Evolutionary conservation across 176 grass and related monocot species (phyloP).

Genomic region (Urochloa ruziziensis): DNA sequence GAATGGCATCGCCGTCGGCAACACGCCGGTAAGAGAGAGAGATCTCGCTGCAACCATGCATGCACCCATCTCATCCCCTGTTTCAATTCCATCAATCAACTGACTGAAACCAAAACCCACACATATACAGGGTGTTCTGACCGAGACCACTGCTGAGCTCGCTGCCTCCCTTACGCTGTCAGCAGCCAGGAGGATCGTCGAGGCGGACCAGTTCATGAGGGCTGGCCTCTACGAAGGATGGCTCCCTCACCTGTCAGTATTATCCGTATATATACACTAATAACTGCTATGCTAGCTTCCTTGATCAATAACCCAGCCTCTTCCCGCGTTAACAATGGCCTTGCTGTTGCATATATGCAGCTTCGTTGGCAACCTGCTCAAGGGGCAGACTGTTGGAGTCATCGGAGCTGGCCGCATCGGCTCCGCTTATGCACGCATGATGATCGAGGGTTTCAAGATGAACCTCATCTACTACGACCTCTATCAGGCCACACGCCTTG

Average conservation of each 20-base stretch:
- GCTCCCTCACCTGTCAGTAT: constrained; percentile 73
- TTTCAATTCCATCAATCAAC: too few relatives aligned
- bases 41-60: too few relatives aligned
- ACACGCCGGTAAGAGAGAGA: constrained; percentile 56
- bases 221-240: constrained; percentile 90
- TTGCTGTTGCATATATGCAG: too few relatives aligned
- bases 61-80: too few relatives aligned
- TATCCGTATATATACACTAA: neutral
- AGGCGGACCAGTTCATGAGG: constrained; percentile 87
- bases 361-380: constrained; percentile 95
- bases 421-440: constrained; percentile 93
- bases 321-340: too few relatives aligned
- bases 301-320: too few relatives aligned
- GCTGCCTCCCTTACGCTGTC: constrained; percentile 68
- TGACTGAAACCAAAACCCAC: too few relatives aligned
- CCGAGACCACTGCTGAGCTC: constrained; percentile 92
- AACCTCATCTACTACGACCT: constrained; percentile 96
- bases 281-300: too few relatives aligned
- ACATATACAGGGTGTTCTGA: constrained; percentile 73
- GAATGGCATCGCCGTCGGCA: constrained; percentile 76
- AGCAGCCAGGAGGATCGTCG: constrained; percentile 73
- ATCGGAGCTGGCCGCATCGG: constrained; percentile 94
- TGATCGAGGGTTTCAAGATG: constrained; percentile 99
- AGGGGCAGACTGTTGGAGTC: constrained; percentile 88
- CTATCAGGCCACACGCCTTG: constrained; percentile 85